A percentile compares a stretch with the other conserved stretches of the same genome.
phyloP scores from a whole-genome alignment of 768 basidiomycete genomes.

The Tricholoma terreum region DNA sequence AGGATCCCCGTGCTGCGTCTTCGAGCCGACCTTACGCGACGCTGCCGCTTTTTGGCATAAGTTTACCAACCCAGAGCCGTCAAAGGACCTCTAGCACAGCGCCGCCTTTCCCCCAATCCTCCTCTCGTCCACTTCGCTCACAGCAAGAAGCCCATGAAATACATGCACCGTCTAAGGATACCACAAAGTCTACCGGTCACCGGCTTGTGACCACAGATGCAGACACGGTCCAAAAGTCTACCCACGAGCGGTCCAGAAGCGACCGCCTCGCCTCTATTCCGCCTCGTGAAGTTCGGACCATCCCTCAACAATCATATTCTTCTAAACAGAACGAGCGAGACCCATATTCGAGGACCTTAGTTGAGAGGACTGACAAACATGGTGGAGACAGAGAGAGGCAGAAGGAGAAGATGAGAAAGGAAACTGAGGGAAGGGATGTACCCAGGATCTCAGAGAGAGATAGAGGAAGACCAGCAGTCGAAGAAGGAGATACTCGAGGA shows the following conservation, averaged over 20 bases:
- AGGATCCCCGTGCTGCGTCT: background rate
- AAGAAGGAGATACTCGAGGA: conserved; percentile 8
- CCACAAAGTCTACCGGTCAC: background rate
- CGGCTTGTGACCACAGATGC: background rate
- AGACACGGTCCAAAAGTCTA: background rate
- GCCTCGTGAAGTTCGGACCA: background rate
- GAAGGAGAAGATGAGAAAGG: conserved; percentile 21
- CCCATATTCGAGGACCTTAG: background rate
- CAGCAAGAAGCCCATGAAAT: background rate
- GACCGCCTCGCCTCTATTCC: background rate
- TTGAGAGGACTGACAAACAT: conserved; percentile 14
- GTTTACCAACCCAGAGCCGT: conserved; percentile 1
- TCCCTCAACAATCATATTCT: background rate
- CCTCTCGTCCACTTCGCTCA: background rate
- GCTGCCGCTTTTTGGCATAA: conserved; percentile 7
- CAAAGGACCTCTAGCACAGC: background rate
- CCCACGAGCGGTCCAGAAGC: background rate
- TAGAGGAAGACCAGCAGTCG: conserved; percentile 5
- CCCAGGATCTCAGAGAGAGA: conserved; percentile 21
- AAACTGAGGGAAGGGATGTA: conserved; percentile 22
- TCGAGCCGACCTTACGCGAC: conserved; percentile 12
- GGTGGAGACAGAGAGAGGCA: conserved; percentile 11
- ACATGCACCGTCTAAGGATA: background rate
- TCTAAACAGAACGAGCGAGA: conserved; percentile 1
- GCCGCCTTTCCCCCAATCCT: background rate